phyloP scores from a whole-genome alignment of 495 filamentous ascomycete genomes.

The Cryomyces minteri region DNA sequence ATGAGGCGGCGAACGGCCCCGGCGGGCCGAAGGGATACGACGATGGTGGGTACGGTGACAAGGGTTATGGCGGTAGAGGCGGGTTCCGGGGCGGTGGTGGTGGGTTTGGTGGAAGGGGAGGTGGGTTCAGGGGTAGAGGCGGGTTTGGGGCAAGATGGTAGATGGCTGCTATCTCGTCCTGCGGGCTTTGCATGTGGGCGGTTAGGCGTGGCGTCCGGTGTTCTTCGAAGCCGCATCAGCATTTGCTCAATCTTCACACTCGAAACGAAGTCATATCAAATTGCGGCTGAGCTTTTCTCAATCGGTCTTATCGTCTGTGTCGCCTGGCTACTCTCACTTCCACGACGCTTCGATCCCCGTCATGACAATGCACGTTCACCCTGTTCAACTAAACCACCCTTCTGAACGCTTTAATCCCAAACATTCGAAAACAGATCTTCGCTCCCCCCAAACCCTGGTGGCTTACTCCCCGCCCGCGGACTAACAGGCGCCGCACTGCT shows the following conservation, averaged over 20 bases:
- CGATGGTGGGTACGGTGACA: slow-evolving; percentile 8
- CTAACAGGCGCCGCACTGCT: slow-evolving; percentile 38
- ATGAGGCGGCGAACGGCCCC: slow-evolving; percentile 17
- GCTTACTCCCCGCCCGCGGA: slow-evolving; percentile 5
- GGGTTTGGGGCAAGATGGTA: slow-evolving; percentile 3
- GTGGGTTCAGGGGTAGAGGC: slow-evolving; percentile 6
- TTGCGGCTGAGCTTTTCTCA: too few species aligned
- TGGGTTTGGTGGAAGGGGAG: slow-evolving; percentile 10
- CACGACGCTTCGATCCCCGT: too few species aligned
- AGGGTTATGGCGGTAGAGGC: slow-evolving; percentile 7
- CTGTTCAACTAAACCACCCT: too few species aligned
- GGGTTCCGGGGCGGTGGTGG: slow-evolving; percentile 11
- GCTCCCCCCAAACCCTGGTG: slow-evolving; percentile 5
- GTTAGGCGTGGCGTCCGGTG: too few species aligned
- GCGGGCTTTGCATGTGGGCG: too few species aligned
- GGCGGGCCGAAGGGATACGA: slow-evolving; percentile 4
- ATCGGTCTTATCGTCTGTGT: too few species aligned
- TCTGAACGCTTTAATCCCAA: slow-evolving; percentile 41
- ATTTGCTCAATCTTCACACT: too few species aligned
- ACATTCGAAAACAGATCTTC: slow-evolving; percentile 93
- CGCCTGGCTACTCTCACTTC: too few species aligned
- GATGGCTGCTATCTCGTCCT: too few species aligned
- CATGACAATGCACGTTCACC: too few species aligned
- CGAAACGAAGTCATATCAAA: too few species aligned
- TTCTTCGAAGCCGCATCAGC: too few species aligned